phyloP scores from a whole-genome alignment of 2,329 filamentous ascomycete genomes.

The Catunica adiposa region DNA sequence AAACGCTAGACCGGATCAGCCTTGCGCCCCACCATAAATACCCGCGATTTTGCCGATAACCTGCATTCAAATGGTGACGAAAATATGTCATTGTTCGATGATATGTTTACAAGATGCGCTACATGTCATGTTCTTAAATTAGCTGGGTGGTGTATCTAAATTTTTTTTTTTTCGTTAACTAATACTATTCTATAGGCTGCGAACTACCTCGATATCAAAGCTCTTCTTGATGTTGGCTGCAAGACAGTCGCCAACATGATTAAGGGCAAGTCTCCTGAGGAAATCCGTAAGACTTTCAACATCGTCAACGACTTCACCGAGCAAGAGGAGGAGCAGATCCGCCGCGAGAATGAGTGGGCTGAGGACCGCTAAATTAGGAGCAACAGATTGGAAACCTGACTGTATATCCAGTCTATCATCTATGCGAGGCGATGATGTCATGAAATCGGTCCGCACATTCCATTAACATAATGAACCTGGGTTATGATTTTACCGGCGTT shows the following conservation, averaged over 20 bases:
- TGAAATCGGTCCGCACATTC: not conserved
- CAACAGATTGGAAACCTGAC: not conserved
- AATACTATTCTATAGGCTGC: slow-evolving; percentile 46
- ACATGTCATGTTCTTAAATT: no score
- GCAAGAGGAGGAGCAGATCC: slow-evolving; percentile 97
- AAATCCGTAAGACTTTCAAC: slow-evolving; percentile 99
- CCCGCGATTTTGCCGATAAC: not conserved
- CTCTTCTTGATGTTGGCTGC: slow-evolving; percentile 91
- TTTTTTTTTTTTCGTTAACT: no score
- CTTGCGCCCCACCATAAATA: slow-evolving; percentile 3
- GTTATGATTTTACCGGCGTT: not conserved
- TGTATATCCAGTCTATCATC: not conserved
- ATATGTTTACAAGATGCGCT: no score
- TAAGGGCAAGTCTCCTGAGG: slow-evolving; percentile 98
- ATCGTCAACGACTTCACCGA: slow-evolving; percentile 99
- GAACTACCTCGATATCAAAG: slow-evolving; percentile 98
- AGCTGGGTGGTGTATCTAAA: no score
- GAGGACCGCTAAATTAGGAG: slow-evolving; percentile 50
- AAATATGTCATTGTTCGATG: no score
- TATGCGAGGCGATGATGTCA: not conserved
- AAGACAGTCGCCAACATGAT: slow-evolving; percentile 99
- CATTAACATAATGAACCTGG: slow-evolving; percentile 1
- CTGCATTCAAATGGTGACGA: not conserved
- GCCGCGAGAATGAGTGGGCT: slow-evolving; percentile 80
- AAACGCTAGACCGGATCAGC: not conserved